A percentile compares a stretch with the other conserved stretches of the same genome.
Conservation (phyloP, 345 rosid genomes). For the Aquilaria sinensis region DNA sequence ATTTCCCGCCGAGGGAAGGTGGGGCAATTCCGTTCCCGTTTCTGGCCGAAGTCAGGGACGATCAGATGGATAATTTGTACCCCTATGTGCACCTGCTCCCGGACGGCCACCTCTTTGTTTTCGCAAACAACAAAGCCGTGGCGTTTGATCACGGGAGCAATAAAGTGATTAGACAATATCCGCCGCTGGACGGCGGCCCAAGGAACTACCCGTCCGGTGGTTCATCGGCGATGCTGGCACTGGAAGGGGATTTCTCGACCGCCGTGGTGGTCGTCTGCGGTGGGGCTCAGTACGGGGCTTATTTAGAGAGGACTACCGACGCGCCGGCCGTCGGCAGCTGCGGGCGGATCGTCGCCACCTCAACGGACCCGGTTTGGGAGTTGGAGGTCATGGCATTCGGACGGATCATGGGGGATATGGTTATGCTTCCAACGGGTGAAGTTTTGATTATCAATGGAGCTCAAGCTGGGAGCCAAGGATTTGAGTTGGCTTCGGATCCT, state of each 20-base stretch:
- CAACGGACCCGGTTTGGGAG: constrained; percentile 45
- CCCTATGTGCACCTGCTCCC: constrained; percentile 93
- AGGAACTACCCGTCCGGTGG: constrained; percentile 87
- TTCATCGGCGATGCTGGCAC: constrained; percentile 69
- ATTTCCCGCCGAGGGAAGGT: constrained; percentile 43
- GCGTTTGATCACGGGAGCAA: constrained; percentile 48
- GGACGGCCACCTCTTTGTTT: constrained; percentile 67
- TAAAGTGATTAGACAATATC: constrained; percentile 44
- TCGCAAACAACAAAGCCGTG: constrained; percentile 73
- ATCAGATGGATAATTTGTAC: constrained; percentile 84
- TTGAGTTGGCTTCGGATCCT: constrained; percentile 60
- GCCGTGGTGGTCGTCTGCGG: constrained; percentile 77
- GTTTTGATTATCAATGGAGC: constrained; percentile 80
- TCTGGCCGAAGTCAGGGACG: constrained; percentile 57
- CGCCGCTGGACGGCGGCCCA: constrained; percentile 72
- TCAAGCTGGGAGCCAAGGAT: constrained; percentile 68
- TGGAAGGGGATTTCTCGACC: constrained; percentile 37
- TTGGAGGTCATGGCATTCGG: constrained; percentile 87
- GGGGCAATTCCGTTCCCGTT: constrained; percentile 67
- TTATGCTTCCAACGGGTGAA: constrained; percentile 76
- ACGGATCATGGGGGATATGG: constrained; percentile 94
- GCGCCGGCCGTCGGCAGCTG: constrained; percentile 56
- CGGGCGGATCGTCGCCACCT: constrained; percentile 54
- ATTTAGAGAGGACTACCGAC: constrained; percentile 38
- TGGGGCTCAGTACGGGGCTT: constrained; percentile 76